These are phyloP conservation scores for Debaryomyces fabryi DNA, from an alignment of 1,139 yeast genomes.

Conservation along the genomic window DNA sequence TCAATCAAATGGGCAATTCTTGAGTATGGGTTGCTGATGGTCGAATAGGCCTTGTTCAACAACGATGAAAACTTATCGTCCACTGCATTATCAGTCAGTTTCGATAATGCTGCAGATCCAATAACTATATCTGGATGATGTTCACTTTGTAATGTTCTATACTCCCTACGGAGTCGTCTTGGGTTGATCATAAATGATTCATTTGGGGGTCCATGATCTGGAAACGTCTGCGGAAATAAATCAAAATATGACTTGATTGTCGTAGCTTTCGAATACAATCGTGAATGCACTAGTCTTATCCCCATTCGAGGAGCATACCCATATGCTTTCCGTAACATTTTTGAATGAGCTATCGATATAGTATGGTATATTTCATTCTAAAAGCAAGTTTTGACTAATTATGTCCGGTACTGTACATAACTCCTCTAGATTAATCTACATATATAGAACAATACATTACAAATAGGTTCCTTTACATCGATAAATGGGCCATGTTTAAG, in stretches of 20 bases:
- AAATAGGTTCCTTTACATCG: neutral
- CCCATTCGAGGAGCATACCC: neutral
- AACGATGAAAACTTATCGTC: constrained; percentile 46
- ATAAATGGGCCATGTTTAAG: constrained; percentile 31
- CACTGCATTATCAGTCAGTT: constrained; percentile 15
- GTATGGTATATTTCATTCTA: neutral
- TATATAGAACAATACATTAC: neutral
- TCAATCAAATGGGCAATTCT: constrained; percentile 51
- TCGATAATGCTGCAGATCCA: constrained; percentile 27
- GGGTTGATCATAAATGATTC: constrained; percentile 62
- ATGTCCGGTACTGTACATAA: constrained; percentile 4
- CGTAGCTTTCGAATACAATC: constrained; percentile 8
- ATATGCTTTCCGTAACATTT: neutral
- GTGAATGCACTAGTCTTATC: neutral
- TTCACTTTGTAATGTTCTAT: constrained; percentile 66
- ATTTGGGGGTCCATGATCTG: constrained; percentile 66
- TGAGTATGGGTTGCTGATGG: constrained; percentile 66
- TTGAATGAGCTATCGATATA: neutral
- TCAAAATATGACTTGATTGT: constrained; percentile 44
- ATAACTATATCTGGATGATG: constrained; percentile 77
- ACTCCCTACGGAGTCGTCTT: constrained; percentile 67
- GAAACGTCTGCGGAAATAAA: constrained; percentile 76
- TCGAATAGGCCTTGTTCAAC: constrained; percentile 75
- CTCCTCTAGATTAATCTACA: neutral
- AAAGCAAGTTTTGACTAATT: neutral